phyloP scores from a whole-genome alignment of 2,329 filamentous ascomycete genomes.

The Sporothrix brasiliensis region DNA sequence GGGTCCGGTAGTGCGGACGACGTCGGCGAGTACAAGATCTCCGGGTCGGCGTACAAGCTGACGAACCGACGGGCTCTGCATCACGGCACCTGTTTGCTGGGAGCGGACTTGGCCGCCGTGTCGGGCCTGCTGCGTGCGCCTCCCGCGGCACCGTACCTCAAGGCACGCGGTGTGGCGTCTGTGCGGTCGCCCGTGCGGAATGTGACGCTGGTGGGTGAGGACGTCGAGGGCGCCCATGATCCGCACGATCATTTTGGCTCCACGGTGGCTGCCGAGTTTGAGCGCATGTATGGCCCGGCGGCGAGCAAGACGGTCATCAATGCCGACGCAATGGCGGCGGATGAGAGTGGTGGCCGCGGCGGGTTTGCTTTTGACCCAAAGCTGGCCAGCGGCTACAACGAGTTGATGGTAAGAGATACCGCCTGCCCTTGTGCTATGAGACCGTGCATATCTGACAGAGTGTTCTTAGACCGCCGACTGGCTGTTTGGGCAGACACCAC shows the following conservation, averaged over 20 bases:
- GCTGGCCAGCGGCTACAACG: conserved; percentile 58
- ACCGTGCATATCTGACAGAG: not conserved
- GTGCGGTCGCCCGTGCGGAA: conserved; percentile 85
- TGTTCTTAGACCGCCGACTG: conserved; percentile 63
- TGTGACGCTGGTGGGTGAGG: conserved; percentile 47
- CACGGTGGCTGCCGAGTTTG: conserved; percentile 68
- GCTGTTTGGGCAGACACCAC: conserved; percentile 84
- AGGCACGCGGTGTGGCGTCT: conserved; percentile 85
- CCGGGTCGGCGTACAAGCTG: conserved; percentile 93
- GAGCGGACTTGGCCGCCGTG: conserved; percentile 72
- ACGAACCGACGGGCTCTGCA: conserved; percentile 78
- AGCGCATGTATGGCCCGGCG: conserved; percentile 61
- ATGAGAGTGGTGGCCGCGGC: conserved; percentile 49
- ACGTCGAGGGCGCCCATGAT: conserved; percentile 1
- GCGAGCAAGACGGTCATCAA: conserved; percentile 42
- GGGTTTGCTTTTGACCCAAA: conserved; percentile 45
- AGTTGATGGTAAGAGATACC: conserved; percentile 48
- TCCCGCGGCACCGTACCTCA: conserved; percentile 68
- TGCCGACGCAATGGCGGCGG: conserved; percentile 54
- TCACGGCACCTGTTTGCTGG: conserved; percentile 86
- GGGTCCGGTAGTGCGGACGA: conserved; percentile 21
- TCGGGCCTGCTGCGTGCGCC: conserved; percentile 75
- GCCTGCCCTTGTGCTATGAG: not conserved
- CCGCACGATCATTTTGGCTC: conserved; percentile 49
- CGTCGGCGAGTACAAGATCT: conserved; percentile 64